phyloP scores from a whole-genome alignment of 2,329 filamentous ascomycete genomes.

The Fusarium heterosporum region DNA sequence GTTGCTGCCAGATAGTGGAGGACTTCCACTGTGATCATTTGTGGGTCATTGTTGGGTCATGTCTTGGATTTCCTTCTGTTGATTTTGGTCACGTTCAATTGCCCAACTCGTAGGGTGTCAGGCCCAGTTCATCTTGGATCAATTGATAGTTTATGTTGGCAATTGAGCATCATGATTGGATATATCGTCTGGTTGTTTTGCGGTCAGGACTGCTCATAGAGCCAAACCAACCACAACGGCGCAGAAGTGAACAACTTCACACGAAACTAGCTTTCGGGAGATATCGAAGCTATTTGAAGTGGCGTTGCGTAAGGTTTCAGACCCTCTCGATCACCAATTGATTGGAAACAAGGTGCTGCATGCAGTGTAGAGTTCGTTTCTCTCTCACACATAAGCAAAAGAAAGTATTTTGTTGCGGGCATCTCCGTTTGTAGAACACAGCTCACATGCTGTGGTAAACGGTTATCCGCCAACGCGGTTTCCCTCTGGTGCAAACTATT shows the following conservation, averaged over 20 bases:
- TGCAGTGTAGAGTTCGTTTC: not conserved
- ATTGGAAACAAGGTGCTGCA: not conserved
- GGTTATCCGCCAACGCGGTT: constrained; percentile 20
- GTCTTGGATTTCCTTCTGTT: constrained; percentile 9
- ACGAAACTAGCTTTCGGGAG: not conserved
- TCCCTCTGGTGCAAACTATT: constrained; percentile 15
- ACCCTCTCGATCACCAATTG: not conserved
- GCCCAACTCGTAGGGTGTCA: too few relatives aligned
- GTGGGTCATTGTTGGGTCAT: constrained; percentile 36
- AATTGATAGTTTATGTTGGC: constrained; percentile 14
- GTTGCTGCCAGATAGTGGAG: constrained; percentile 30
- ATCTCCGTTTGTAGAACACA: constrained; percentile 24
- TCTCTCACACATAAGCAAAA: not conserved
- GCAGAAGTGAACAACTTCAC: too few relatives aligned
- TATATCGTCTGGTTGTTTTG: not conserved
- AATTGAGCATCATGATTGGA: constrained; percentile 46
- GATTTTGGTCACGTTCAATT: constrained; percentile 24
- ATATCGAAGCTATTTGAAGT: not conserved
- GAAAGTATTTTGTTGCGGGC: not conserved
- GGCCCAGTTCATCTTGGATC: constrained; percentile 1
- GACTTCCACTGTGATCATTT: constrained; percentile 17
- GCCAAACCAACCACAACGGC: too few relatives aligned
- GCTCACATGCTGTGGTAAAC: constrained; percentile 11
- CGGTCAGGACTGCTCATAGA: too few relatives aligned
- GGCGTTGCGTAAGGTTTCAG: constrained; percentile 37